A percentile compares a stretch with the other conserved stretches of the same genome.
phyloP scores from a whole-genome alignment of 495 filamentous ascomycete species.

The Neurospora sp. region DNA sequence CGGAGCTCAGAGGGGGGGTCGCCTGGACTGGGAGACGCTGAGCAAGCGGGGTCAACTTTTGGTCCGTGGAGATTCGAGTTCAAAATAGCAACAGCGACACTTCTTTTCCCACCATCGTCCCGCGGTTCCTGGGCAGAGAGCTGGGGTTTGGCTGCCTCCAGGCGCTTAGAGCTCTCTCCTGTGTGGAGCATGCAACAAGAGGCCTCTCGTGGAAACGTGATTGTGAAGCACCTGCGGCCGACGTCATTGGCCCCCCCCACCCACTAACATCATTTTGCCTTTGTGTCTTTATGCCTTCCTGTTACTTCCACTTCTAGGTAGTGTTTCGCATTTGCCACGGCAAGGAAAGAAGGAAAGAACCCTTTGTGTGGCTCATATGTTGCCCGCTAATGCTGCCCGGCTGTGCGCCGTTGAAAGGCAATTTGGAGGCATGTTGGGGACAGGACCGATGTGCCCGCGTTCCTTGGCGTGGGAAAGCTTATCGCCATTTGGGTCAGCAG shows the following conservation, averaged over 20 bases:
- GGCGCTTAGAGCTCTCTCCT: constrained; percentile 25
- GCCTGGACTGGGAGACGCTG: not conserved
- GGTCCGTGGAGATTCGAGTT: constrained; percentile 4
- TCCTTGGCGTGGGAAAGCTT: not conserved
- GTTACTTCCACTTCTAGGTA: not conserved
- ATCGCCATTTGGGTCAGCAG: not conserved
- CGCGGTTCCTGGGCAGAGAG: constrained; percentile 5
- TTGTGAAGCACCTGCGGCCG: constrained; percentile 4
- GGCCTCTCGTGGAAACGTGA: constrained; percentile 13
- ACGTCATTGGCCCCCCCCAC: constrained; percentile 22
- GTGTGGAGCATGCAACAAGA: constrained; percentile 22
- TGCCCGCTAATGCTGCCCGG: not conserved
- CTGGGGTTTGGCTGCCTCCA: constrained; percentile 1
- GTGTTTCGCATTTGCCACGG: not conserved
- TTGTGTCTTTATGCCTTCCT: not conserved
- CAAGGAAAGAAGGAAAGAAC: not conserved
- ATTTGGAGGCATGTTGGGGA: not conserved
- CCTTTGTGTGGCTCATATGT: not conserved
- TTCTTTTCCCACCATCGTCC: constrained; percentile 8
- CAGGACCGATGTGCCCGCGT: not conserved
- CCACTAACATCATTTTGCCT: not conserved
- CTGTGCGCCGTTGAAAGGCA: not conserved
- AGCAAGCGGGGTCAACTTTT: constrained; percentile 9
- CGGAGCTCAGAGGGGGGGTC: too few species aligned
- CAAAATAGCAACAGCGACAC: constrained; percentile 22